Evolutionary conservation across 2,329 filamentous ascomycete species (phyloP), one percentile per base, ranked within the genome.

Genomic region (Colletotrichum cordylinicola): DNA sequence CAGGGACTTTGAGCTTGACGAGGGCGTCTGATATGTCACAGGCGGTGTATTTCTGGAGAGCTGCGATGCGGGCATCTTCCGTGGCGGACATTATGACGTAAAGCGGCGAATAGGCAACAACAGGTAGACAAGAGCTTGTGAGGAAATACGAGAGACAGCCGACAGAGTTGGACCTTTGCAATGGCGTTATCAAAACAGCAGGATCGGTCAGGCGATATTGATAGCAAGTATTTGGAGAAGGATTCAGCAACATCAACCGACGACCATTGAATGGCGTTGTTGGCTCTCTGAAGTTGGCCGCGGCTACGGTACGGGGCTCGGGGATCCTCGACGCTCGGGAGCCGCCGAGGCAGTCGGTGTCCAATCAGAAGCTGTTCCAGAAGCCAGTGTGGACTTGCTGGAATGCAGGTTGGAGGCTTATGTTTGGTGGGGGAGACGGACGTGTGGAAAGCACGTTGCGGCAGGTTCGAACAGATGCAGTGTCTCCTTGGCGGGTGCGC

Each of bases 1-100:
- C 89, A 13, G 92, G 88, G 10, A 93, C 89, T 75, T 93, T 90
- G 64, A 96, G 88, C 80, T 93, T 94, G 71, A 95, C 88, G 3
- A 96, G 88, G 8, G 93, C 93, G 82, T 96, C 94, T 13, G 94
- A 94, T 76, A 95, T 87, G 88, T 94, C 88, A 82, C 88, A 90
- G 48, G 88, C 86, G 21, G 84, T 84, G 79, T 88, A 88, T 48
- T 82, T 79, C 73, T 78, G 79, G 29, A 87, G 84, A 43, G 76
- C 62, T n/a, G 55, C 35, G 61, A 78, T 70, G 35, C 67, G 72
- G 31, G 81, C 78, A 37, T 80, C 78, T 58, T 81, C 78, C 31
- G 75, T 16, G n/a, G 61, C 52, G 27, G 68, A 60, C 78, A 79
- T 79, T 55, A 52, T 64, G 55, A 60, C 37, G 52, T 18, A 16